Conservation (phyloP, 768 basidiomycete genomes). For the Auriculariales sp. region DNA sequence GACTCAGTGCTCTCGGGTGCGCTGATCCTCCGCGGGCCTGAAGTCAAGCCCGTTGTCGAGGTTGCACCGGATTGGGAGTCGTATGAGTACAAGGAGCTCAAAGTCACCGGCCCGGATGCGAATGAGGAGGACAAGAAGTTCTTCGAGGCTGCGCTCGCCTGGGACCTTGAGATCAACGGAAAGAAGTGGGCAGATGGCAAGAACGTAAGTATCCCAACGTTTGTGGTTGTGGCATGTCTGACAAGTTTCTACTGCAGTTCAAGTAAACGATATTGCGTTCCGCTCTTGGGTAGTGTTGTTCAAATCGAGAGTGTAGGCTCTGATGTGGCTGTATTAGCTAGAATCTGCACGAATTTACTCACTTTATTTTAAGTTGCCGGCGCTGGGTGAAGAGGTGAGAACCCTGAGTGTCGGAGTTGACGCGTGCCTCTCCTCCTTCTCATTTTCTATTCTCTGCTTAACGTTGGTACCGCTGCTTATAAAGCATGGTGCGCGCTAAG, state of each 20-base stretch:
- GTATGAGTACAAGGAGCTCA: constrained; percentile 66
- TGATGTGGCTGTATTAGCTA: too few relatives aligned
- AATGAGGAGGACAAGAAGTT: constrained; percentile 69
- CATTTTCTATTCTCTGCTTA: too few relatives aligned
- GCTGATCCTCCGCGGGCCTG: constrained; percentile 72
- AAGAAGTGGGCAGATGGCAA: constrained; percentile 88
- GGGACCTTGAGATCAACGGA: constrained; percentile 82
- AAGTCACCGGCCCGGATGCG: constrained; percentile 28
- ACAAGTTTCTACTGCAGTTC: constrained; percentile 12
- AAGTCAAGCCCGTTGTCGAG: constrained; percentile 51
- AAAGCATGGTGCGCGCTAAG: too few relatives aligned
- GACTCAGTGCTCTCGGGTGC: constrained; percentile 71
- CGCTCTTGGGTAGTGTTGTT: too few relatives aligned
- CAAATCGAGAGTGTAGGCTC: too few relatives aligned
- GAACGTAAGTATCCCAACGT: constrained; percentile 43
- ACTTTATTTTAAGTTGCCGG: too few relatives aligned
- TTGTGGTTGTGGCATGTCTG: neutral
- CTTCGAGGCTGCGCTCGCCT: constrained; percentile 86
- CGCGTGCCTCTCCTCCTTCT: too few relatives aligned
- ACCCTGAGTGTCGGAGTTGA: too few relatives aligned
- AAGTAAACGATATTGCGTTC: constrained; percentile 11
- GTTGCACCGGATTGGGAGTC: constrained; percentile 88
- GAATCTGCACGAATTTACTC: too few relatives aligned
- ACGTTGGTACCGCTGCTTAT: too few relatives aligned
- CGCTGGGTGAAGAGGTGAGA: too few relatives aligned